Base-by-base conservation (phyloP, 495 filamentous ascomycete genomes). In the Choiromyces venosus region DNA sequence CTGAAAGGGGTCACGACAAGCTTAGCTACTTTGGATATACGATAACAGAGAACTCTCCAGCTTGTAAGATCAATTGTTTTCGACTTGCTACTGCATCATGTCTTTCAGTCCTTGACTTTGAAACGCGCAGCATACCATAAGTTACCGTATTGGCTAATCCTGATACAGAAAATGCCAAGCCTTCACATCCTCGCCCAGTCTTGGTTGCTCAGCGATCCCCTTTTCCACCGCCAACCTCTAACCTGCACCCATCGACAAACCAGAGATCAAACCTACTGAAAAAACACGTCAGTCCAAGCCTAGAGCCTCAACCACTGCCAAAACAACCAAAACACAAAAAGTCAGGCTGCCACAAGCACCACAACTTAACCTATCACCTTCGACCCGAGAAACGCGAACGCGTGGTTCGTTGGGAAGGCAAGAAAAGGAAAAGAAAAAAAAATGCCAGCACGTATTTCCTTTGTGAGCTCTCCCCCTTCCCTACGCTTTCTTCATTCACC, bases 381-480 rank as follows among this genome's bases (percentile, higher is more conserved):
- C 40, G 2, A 21, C 61, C n/a, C 74, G 40, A 61, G 29, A 70
- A 68, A 42, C 10, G 52, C 52, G 52, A 61, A 29, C n/a, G n/a
- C 52, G 52, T 61, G 52, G 9, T 61, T 61, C 52, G n/a, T 52
- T n/a, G 19, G 66, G 35, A 46, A n/a, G n/a, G n/a, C n/a, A 18
- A 18, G 36, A 67, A 37, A n/a, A n/a, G 66, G 21, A 67, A n/a
- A n/a, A 67, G 39, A 56, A 38, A 52, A 65, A 56, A 37, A 66
- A 70, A 81, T 81, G 79, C 79, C 79, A 35, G 79, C 79, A 38
- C 79, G 79, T 39, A 80, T 81, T 66, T 81, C 79, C 37, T 82
- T 82, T 29, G 74, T 82, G 72, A 40, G 76, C 61, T 39, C 46
- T 70, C 74, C 37, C 66, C 40, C 25, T 0, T 38, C 9, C 40